These are phyloP conservation scores for Oryza meridionalis DNA, from an alignment of 176 grass and related monocot genomes.

Conservation along the genomic window DNA sequence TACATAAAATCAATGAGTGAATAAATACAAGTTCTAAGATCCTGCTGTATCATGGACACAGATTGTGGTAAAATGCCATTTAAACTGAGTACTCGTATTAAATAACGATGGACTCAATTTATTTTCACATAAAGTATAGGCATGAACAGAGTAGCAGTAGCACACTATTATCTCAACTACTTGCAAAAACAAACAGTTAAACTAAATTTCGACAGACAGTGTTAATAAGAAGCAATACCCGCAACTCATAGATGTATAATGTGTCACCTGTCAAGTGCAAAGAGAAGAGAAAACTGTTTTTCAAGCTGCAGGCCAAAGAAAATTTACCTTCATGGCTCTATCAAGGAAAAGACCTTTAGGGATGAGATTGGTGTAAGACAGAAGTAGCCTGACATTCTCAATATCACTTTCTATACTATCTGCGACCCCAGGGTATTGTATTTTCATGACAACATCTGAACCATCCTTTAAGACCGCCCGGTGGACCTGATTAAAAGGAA, in stretches of 20 bases:
- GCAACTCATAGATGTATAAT: neutral
- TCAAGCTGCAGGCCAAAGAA: neutral
- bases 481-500: slow-evolving; percentile 68
- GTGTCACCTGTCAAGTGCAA: neutral
- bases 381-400: slow-evolving; percentile 85
- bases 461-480: slow-evolving; percentile 79
- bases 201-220: slow-evolving; percentile 5
- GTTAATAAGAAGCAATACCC: neutral
- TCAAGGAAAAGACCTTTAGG: slow-evolving; percentile 99
- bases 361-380: slow-evolving; percentile 93
- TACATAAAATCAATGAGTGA: slow-evolving; percentile 13
- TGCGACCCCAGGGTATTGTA: slow-evolving; percentile 95
- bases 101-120: slow-evolving; percentile 2
- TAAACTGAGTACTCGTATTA: slow-evolving; percentile 5
- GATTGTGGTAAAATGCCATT: neutral
- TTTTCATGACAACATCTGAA: slow-evolving; percentile 87
- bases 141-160: neutral
- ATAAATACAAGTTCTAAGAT: slow-evolving; percentile 13
- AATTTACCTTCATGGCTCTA: slow-evolving; percentile 90
- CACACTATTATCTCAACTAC: slow-evolving; percentile 8
- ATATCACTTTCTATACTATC: slow-evolving; percentile 98
- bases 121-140: slow-evolving; percentile 19
- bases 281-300: neutral
- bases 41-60: neutral
- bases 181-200: slow-evolving; percentile 3